phyloP scores from a whole-genome alignment of 2,329 filamentous ascomycete genomes.

The Lecanoromycetidae sp. region DNA sequence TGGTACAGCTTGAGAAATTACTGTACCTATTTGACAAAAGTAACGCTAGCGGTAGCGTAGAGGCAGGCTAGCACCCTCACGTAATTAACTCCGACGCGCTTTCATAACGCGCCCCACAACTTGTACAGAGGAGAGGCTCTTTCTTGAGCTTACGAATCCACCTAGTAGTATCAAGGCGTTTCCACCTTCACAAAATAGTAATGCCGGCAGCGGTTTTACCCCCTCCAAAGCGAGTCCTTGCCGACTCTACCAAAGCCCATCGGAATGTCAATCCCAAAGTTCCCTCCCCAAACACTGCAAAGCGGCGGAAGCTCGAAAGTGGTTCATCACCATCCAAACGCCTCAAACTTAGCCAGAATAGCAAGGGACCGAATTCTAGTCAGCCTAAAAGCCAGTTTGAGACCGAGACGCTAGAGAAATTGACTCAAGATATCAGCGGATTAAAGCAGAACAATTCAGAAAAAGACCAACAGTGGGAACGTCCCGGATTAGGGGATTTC shows the following conservation, averaged over 20 bases:
- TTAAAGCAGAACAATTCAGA: constrained; percentile 80
- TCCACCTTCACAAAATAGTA: too few species aligned
- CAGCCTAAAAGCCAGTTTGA: constrained; percentile 88
- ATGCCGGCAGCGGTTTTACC: constrained; percentile 31
- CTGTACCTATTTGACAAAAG: too few species aligned
- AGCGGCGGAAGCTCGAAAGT: constrained; percentile 72
- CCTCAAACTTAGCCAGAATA: constrained; percentile 52
- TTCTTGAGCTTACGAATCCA: background rate
- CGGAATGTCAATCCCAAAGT: constrained; percentile 42
- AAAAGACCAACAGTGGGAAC: constrained; percentile 84
- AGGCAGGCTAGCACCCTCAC: too few species aligned
- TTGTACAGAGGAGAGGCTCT: background rate
- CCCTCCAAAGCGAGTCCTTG: constrained; percentile 62
- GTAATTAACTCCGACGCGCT: constrained; percentile 9
- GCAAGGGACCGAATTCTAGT: constrained; percentile 54
- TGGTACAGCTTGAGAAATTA: too few species aligned
- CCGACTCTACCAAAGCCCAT: constrained; percentile 52
- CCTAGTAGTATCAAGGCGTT: background rate
- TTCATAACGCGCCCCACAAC: constrained; percentile 8
- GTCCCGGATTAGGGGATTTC: constrained; percentile 50
- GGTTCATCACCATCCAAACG: constrained; percentile 34
- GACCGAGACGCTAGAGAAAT: constrained; percentile 83
- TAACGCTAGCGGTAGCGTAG: too few species aligned
- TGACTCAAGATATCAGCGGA: constrained; percentile 82
- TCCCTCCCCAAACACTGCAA: constrained; percentile 45